A percentile compares a stretch with the other conserved stretches of the same genome.
Evolutionary conservation across 73 alveolate species (phyloP).

Genomic region (Paramecium octaurelia): DNA sequence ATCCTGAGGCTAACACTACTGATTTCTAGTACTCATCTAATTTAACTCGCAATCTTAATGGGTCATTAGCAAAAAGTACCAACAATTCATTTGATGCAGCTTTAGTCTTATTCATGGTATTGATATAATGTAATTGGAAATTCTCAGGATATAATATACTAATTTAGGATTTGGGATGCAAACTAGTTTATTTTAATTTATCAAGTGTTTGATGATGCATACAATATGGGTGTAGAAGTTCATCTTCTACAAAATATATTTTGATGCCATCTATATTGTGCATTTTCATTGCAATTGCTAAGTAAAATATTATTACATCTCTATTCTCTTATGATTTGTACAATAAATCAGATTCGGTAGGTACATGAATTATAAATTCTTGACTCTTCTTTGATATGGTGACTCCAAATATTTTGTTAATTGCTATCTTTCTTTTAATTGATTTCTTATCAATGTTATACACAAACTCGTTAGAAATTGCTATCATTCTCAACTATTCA

Average conservation of each 20-base stretch:
- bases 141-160: neutral
- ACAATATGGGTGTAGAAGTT: neutral
- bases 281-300: neutral
- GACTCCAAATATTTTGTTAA: neutral
- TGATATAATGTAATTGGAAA: neutral
- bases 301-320: neutral
- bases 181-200: neutral
- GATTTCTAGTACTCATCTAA: neutral
- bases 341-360: neutral
- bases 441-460: neutral
- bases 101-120: neutral
- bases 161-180: neutral
- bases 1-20: constrained; percentile 6
- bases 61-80: neutral
- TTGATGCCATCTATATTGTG: neutral
- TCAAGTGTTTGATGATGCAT: neutral
- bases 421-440: neutral
- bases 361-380: constrained; percentile 35
- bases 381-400: neutral
- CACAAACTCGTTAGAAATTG: constrained; percentile 3
- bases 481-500: constrained; percentile 14
- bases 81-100: neutral
- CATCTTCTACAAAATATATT: constrained; percentile 15
- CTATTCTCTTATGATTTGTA: constrained; percentile 22
- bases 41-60: neutral